phyloP scores from a whole-genome alignment of 2,329 filamentous ascomycete species.

The Pseudodiploospora longispora region DNA sequence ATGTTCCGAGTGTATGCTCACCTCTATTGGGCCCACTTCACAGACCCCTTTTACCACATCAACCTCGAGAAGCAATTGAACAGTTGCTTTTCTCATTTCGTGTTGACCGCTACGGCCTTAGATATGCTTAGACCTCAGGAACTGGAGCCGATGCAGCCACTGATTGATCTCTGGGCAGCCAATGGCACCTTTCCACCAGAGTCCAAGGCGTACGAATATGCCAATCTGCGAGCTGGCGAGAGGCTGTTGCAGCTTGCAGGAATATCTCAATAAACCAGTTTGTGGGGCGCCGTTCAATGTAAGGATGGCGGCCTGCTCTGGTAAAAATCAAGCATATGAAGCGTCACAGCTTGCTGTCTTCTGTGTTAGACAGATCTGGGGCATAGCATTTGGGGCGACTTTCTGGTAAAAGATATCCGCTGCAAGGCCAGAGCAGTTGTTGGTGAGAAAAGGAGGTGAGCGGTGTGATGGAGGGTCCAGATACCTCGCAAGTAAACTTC shows the following conservation, averaged over 20 bases:
- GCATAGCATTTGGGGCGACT: not conserved
- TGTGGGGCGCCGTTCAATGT: too few species aligned
- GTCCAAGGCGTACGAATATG: slow-evolving; percentile 58
- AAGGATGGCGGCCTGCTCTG: not conserved
- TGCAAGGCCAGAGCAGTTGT: not conserved
- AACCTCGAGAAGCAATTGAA: slow-evolving; percentile 76
- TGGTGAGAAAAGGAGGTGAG: too few species aligned
- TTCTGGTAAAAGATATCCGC: not conserved
- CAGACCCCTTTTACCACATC: slow-evolving; percentile 75
- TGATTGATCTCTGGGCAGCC: slow-evolving; percentile 85
- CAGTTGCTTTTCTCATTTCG: slow-evolving; percentile 80
- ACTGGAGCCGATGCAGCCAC: slow-evolving; percentile 88
- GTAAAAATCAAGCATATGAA: not conserved
- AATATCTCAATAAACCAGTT: slow-evolving; percentile 17
- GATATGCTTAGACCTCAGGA: slow-evolving; percentile 83
- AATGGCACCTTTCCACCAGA: slow-evolving; percentile 81
- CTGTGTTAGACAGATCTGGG: not conserved
- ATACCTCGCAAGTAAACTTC: too few species aligned
- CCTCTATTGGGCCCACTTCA: slow-evolving; percentile 93
- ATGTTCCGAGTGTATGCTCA: slow-evolving; percentile 99
- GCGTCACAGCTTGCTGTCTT: not conserved
- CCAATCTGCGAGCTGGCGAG: slow-evolving; percentile 54
- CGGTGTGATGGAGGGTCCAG: too few species aligned
- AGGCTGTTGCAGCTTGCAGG: slow-evolving; percentile 44
- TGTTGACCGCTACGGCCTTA: slow-evolving; percentile 70